Conservation (phyloP, 768 basidiomycete genomes). For the Infundibulicybe gibba region DNA sequence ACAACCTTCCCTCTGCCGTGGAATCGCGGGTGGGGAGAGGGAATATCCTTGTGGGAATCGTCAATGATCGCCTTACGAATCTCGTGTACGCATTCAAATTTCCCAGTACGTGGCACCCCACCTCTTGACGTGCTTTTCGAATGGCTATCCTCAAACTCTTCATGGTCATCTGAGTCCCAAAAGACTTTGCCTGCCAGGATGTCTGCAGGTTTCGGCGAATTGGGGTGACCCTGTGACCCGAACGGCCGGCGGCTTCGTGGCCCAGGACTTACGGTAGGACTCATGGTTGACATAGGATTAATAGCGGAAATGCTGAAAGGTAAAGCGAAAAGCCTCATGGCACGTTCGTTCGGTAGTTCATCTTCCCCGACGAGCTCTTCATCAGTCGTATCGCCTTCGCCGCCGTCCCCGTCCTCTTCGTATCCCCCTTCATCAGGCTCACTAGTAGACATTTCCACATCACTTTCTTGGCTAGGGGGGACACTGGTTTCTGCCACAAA, state of each 20-base stretch:
- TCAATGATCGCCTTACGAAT: slow-evolving; percentile 43
- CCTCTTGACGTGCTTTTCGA: slow-evolving; percentile 19
- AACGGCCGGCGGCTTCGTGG: slow-evolving; percentile 29
- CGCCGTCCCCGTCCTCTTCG: slow-evolving; percentile 45
- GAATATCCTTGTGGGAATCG: slow-evolving; percentile 37
- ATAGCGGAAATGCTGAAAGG: slow-evolving; percentile 63
- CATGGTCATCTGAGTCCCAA: slow-evolving; percentile 45
- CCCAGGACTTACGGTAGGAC: slow-evolving; percentile 46
- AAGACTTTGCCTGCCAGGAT: slow-evolving; percentile 62
- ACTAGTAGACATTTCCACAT: slow-evolving; percentile 42
- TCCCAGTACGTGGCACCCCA: slow-evolving; percentile 33
- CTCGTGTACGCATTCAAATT: slow-evolving; percentile 33
- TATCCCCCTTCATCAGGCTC: slow-evolving; percentile 42
- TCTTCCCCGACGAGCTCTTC: slow-evolving; percentile 79
- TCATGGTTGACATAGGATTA: slow-evolving; percentile 74
- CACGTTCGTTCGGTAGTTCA: slow-evolving; percentile 70
- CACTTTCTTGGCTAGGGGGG: slow-evolving; percentile 47
- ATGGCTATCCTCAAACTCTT: slow-evolving; percentile 28
- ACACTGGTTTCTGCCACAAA: slow-evolving; percentile 46
- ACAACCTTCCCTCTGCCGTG: slow-evolving; percentile 19
- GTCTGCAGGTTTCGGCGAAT: slow-evolving; percentile 60
- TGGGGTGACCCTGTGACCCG: slow-evolving; percentile 18
- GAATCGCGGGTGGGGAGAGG: slow-evolving; percentile 49
- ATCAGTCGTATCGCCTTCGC: slow-evolving; percentile 77
- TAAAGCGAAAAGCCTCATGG: slow-evolving; percentile 68